Base-by-base conservation (phyloP, 345 rosid species). In the Eucalyptus cladocalyx region DNA sequence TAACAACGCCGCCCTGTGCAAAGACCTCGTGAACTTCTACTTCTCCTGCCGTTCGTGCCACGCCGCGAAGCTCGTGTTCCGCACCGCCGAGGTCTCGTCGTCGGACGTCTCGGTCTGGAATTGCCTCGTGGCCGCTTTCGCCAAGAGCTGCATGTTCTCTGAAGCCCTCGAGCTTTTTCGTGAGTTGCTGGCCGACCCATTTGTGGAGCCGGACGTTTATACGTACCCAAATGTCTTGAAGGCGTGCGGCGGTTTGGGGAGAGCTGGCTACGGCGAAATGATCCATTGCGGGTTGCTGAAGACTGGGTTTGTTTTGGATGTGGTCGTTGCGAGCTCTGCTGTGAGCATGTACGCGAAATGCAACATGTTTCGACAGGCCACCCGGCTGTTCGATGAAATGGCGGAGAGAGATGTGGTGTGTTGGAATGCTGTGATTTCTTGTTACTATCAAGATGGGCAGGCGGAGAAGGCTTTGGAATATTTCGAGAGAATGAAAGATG, bases 381-480 rank as follows among this genome's bases (percentile, higher is more conserved):
- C 90, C 8, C 87, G 91, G 87, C 3, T 95, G 95, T 96, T 96
- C 89, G 95, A 93, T 86, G 97, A 97, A 93, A 97, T 97, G 94
- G 80, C 92, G 87, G 94, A 92, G 2, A 94, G 97, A 91, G 98
- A 95, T 54, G 95, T 95, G 83, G 95, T 93, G 5, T 89, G 93
- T 91, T 96, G 99, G 98, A 96, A 96, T 89, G 86, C 95, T 1
- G 94, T 96, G 17, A 95, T 97, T 86, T 96, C 97, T 19, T 93
- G 97, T 91, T 94, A 90, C 90, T 93, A 94, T 92, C 98, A 97
- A 72, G 93, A 88, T 34, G 97, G 99, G 45, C 90, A 92, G 88
- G 92, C 94, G n/a, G 93, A 92, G 90, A 93, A 93, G 88, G 95
- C 95, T 15, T 50, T 96, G 91, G 95, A 93, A 42, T 67, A 95